Conservation (phyloP, 2,329 filamentous ascomycete genomes). For the Aphanoascus verrucosus region DNA sequence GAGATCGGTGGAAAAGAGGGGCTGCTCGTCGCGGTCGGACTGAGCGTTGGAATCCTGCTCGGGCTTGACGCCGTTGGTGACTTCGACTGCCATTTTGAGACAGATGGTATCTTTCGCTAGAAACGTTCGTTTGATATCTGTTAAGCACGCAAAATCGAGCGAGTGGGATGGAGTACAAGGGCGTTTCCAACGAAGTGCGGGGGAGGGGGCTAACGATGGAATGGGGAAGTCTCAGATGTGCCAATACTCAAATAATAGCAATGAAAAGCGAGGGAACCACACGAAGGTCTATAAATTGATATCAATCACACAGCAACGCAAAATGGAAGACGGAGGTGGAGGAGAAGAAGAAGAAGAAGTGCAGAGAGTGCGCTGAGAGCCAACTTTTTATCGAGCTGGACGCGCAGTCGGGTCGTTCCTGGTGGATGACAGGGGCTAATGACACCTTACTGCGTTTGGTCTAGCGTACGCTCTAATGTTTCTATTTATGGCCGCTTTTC, state of each 20-base stretch:
- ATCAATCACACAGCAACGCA: background rate
- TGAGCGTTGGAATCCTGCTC: background rate
- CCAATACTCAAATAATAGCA: background rate
- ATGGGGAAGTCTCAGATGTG: background rate
- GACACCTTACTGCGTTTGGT: conserved; percentile 3
- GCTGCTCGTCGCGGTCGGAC: conserved; percentile 34
- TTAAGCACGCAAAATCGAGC: background rate
- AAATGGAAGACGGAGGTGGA: background rate
- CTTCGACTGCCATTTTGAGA: background rate
- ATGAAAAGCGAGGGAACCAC: conserved; percentile 4
- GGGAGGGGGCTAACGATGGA: background rate
- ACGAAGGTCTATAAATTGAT: background rate
- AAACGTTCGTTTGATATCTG: background rate
- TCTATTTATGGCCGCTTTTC: conserved; percentile 2
- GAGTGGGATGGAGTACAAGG: background rate
- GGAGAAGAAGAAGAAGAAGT: background rate
- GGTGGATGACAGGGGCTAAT: conserved; percentile 1
- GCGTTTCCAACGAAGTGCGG: background rate
- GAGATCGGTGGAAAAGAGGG: conserved; percentile 66
- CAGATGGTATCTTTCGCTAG: background rate
- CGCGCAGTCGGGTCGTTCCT: background rate
- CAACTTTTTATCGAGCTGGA: conserved; percentile 3
- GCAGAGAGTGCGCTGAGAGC: background rate
- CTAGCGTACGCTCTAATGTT: background rate
- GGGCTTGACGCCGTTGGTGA: background rate